A percentile compares a stretch with the other conserved stretches of the same genome.
These are phyloP conservation scores for Collybia sp. DNA, from an alignment of 768 basidiomycete species.

Conservation along the genomic window DNA sequence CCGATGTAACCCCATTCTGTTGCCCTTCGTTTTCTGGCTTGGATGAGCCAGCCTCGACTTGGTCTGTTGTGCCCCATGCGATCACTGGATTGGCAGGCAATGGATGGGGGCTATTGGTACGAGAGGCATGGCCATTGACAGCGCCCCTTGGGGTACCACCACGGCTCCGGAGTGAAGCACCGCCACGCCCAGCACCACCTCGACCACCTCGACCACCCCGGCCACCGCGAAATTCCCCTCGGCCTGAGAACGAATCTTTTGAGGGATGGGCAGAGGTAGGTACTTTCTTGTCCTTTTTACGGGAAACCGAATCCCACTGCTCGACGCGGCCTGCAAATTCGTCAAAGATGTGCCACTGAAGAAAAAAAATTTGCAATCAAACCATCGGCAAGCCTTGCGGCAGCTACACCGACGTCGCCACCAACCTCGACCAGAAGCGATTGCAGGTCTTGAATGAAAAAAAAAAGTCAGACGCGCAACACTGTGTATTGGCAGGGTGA, in stretches of 20 bases:
- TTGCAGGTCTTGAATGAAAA: conserved; percentile 49
- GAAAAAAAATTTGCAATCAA: conserved; percentile 4
- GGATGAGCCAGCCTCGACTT: conserved; percentile 17
- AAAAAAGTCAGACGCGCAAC: conserved; percentile 20
- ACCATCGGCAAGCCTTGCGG: conserved; percentile 77
- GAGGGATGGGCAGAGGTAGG: conserved; percentile 34
- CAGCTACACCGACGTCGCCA: conserved; percentile 69
- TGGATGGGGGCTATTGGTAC: conserved; percentile 27
- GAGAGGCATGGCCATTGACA: conserved; percentile 34
- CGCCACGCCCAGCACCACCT: conserved; percentile 58
- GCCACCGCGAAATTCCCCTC: conserved; percentile 57
- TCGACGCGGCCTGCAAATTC: conserved; percentile 55
- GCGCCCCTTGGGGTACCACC: conserved; percentile 41
- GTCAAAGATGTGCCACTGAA: conserved; percentile 3
- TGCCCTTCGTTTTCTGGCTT: conserved; percentile 17
- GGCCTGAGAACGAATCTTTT: conserved; percentile 45
- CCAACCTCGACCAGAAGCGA: conserved; percentile 61
- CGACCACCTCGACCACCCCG: conserved; percentile 55
- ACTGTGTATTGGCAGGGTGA: conserved; percentile 5
- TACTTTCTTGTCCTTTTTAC: conserved; percentile 85
- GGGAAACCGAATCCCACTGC: conserved; percentile 80
- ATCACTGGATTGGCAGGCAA: conserved; percentile 14
- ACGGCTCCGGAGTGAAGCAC: conserved; percentile 42
- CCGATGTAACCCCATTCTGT: conserved; percentile 21
- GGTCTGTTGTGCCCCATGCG: conserved; percentile 14